Evolutionary conservation across 805 yeast genomes (phyloP), one percentile per base, ranked within the genome.

Genomic region (Metschnikowia borealis): DNA sequence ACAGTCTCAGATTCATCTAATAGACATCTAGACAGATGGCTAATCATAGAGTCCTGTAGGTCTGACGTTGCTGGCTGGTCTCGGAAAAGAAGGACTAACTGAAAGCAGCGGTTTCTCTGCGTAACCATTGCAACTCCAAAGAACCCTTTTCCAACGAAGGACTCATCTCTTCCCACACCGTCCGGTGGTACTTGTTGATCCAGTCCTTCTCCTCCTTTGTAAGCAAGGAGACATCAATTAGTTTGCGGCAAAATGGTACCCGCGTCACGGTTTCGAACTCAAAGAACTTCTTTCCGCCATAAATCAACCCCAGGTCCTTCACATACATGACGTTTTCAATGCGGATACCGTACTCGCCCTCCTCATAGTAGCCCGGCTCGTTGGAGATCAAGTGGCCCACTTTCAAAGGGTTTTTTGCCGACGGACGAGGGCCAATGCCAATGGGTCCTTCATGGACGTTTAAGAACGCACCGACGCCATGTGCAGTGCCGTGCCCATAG

Each of bases 211-310:
- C 97, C 15, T 80, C 84, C 0, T 55, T 53, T 1, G 79, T 75
- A 57, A 92, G 73, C 62, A 88, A 56, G 5, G 60, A 56, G 6
- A 58, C 64, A 62, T 90, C 88, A 51, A 91, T 89, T 62, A 92
- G 76, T 46, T 80, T 82, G 55, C 75, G 76, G 65, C 96, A 89
- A 67, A 87, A 86, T 17, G 99, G 99, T 18, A 88, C 87, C 58
- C 83, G 67, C 0, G 98, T 92, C 47, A 89, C 71, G 56, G 96
- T 89, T 54, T 88, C 96, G 64, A 94, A 90, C 53, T 80, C 81
- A 45, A 81, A 77, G 62, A 81, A 85, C 51, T 70, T 67, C 56
- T 73, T 75, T 44, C 81, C 87, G 48, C 81, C 83, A 66, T 76
- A 80, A 0, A 59, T 35, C 47, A 60, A 64, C 8, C 72, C 77